Conservation (phyloP, 768 basidiomycete genomes). For the Pleurotus platypus region DNA sequence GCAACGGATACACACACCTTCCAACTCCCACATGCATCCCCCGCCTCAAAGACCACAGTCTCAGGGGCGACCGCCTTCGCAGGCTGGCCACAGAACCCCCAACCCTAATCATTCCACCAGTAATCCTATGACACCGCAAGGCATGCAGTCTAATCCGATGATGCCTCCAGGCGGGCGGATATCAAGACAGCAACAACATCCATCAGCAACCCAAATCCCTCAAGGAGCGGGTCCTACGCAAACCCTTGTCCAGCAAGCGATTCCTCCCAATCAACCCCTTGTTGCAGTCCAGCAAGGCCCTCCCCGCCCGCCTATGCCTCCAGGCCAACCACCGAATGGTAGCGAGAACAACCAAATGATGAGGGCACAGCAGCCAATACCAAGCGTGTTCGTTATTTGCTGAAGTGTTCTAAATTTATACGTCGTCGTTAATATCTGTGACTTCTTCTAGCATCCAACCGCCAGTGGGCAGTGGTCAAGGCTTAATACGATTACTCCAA, state of each 20-base stretch:
- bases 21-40: constrained; percentile 42
- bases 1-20: constrained; percentile 34
- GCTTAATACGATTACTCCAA: constrained; percentile 58
- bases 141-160: background rate
- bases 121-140: background rate
- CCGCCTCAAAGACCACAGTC: constrained; percentile 49
- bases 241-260: constrained; percentile 11
- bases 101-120: constrained; percentile 11
- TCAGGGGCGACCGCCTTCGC: constrained; percentile 49
- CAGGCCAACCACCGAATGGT: background rate
- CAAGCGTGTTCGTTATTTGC: background rate
- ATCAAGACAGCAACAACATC: constrained; percentile 5
- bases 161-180: constrained; percentile 1
- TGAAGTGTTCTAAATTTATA: background rate
- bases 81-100: constrained; percentile 29
- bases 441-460: constrained; percentile 12
- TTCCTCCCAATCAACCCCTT: constrained; percentile 16
- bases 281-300: constrained; percentile 13
- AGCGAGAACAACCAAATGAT: background rate
- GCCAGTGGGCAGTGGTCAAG: constrained; percentile 56
- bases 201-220: constrained; percentile 11
- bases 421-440: background rate
- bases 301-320: constrained; percentile 15
- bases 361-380: background rate
- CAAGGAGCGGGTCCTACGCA: constrained; percentile 11